Base-by-base conservation (phyloP, 805 yeast species). In the Maudiozyma serrabonitensis region DNA sequence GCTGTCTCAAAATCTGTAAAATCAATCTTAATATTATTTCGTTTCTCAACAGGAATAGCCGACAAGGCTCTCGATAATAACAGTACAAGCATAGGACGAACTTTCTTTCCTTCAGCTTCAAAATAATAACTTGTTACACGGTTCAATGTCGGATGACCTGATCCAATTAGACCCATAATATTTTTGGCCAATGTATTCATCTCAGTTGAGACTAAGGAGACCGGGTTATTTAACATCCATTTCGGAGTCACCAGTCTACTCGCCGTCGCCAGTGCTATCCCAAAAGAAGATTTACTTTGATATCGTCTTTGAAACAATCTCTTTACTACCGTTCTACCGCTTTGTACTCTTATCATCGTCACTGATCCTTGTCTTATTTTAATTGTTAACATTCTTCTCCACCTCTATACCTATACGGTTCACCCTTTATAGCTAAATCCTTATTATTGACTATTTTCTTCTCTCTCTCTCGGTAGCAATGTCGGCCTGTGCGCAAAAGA, bases 31-130 rank as follows among this genome's bases (percentile, higher is more conserved):
- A 82, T 75, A 52, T 91, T 71, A 50, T 78, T 76, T 58, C 96
- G 74, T 62, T 87, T 73, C 26, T 74, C 75, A 15, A 73, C 54
- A 2, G 97, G 96, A 41, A 90, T 87, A 52, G 76, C 73, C 52
- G 84, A 75, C 49, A 91, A 72, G 4, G 96, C 93, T 60, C 88
- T 84, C 35, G 95, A 80, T 47, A 93, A 72, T 45, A 93, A 70
- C 50, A 93, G 71, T 12, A 93, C 98, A 52, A 93, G 78, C 55
- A 93, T 70, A 1, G 99, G 99, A 51, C 99, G 76, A 18, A 93
- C 88, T 62, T 90, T 95, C 67, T 93, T 93, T 6, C 99, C 98
- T 63, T 91, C 96, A 18, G 93, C 87, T 68, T 90, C 96, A 58
- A 93, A 93, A 69, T 93, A 93, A 70, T 93, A 93, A 35, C 88